Evolutionary conservation across 768 basidiomycete species (phyloP).

Genomic region (Boletus patriciae): DNA sequence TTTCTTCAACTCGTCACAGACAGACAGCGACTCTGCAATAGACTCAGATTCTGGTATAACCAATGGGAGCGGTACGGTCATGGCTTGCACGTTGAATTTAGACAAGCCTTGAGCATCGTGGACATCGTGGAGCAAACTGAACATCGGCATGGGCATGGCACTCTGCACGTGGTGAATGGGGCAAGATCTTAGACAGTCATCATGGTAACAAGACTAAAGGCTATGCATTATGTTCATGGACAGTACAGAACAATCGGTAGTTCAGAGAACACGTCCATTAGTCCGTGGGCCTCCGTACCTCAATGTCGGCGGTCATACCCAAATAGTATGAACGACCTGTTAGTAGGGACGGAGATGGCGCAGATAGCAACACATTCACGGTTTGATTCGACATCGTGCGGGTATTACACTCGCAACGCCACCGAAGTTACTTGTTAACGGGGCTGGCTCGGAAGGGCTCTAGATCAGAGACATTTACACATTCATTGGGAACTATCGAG

Average conservation of each 20-base stretch:
- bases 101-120: constrained; percentile 3
- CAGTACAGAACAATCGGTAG: no score
- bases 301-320: neutral
- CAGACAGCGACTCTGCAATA: neutral
- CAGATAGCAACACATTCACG: neutral
- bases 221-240: neutral
- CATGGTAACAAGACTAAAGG: neutral
- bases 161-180: neutral
- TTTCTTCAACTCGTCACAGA: neutral
- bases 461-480: neutral
- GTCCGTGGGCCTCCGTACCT: neutral
- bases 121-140: neutral
- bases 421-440: neutral
- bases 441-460: neutral
- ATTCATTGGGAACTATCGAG: neutral
- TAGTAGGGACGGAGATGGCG: neutral
- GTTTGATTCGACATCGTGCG: no score
- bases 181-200: neutral
- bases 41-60: neutral
- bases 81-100: constrained; percentile 10
- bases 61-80: neutral
- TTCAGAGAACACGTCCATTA: neutral
- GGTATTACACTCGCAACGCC: neutral
- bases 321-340: neutral
- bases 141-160: neutral